Percentiles rank a stretch among this genome's conserved stretches.
phyloP scores from a whole-genome alignment of 805 yeast species.

The Candida krabiensis region DNA sequence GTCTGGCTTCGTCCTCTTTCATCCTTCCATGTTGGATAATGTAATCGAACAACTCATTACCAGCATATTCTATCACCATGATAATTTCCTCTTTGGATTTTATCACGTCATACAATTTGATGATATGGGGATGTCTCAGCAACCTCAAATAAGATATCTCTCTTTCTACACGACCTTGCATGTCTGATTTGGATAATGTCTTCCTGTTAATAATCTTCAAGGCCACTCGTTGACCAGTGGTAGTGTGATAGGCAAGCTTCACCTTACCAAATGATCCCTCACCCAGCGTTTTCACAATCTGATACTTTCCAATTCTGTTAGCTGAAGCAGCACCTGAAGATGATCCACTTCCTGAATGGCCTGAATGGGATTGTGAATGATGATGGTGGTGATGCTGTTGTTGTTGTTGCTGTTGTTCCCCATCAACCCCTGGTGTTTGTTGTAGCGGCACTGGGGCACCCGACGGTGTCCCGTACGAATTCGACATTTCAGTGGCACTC shows the following conservation, averaged over 20 bases:
- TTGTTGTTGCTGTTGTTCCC: constrained; percentile 13
- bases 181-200: constrained; percentile 89
- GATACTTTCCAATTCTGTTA: constrained; percentile 81
- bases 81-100: constrained; percentile 93
- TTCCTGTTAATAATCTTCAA: constrained; percentile 89
- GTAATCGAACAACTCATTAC: constrained; percentile 93
- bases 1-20: constrained; percentile 87
- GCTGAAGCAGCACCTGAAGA: constrained; percentile 17
- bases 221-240: constrained; percentile 91
- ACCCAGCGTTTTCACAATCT: constrained; percentile 87
- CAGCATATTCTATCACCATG: constrained; percentile 96
- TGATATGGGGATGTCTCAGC: constrained; percentile 93
- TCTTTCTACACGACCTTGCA: constrained; percentile 96
- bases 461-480: constrained; percentile 6
- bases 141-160: constrained; percentile 88
- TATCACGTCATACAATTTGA: constrained; percentile 92
- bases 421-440: constrained; percentile 7
- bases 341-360: constrained; percentile 3
- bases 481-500: constrained; percentile 8
- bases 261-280: constrained; percentile 98
- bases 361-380: constrained; percentile 21
- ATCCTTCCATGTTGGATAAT: constrained; percentile 91
- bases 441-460: constrained; percentile 11
- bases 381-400: constrained; percentile 22
- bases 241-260: constrained; percentile 83